Conservation (phyloP, 148 eudicot species). For the Camellia granthamiana region DNA sequence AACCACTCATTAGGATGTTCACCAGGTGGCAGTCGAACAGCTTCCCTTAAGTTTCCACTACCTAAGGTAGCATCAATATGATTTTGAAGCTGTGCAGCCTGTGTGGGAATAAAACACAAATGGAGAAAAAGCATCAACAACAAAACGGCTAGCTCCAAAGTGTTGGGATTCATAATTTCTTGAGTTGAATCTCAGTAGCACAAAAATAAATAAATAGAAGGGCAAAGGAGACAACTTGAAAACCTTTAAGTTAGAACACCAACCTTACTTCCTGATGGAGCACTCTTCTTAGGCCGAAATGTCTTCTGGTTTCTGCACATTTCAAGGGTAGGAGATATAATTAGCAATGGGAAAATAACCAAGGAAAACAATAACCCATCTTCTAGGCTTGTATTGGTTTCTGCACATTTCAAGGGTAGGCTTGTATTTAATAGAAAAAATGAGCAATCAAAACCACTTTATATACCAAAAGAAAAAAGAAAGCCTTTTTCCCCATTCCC, state of each 20-base stretch:
- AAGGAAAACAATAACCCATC: background rate
- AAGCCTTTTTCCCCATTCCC: background rate
- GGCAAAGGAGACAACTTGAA: background rate
- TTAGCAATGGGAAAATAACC: background rate
- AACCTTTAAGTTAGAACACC: conserved; percentile 9
- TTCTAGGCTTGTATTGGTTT: conserved; percentile 31
- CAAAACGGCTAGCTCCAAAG: background rate
- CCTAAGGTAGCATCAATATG: conserved; percentile 48
- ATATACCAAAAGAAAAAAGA: background rate
- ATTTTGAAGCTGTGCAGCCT: conserved; percentile 41
- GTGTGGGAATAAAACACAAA: conserved; percentile 1
- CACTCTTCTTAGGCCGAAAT: conserved; percentile 76
- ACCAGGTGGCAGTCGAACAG: conserved; percentile 39
- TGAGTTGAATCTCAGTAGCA: background rate
- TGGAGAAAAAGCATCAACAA: background rate
- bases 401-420: conserved; percentile 29
- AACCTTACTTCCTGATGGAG: conserved; percentile 80
- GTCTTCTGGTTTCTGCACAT: conserved; percentile 71
- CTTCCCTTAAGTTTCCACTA: conserved; percentile 40
- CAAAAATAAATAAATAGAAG: background rate
- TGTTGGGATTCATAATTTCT: background rate
- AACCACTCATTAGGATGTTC: conserved; percentile 48
- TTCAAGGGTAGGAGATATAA: conserved; percentile 10
- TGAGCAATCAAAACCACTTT: background rate
- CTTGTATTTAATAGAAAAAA: background rate